phyloP scores from a whole-genome alignment of 495 filamentous ascomycete genomes.

The Aspergillus asperescens region DNA sequence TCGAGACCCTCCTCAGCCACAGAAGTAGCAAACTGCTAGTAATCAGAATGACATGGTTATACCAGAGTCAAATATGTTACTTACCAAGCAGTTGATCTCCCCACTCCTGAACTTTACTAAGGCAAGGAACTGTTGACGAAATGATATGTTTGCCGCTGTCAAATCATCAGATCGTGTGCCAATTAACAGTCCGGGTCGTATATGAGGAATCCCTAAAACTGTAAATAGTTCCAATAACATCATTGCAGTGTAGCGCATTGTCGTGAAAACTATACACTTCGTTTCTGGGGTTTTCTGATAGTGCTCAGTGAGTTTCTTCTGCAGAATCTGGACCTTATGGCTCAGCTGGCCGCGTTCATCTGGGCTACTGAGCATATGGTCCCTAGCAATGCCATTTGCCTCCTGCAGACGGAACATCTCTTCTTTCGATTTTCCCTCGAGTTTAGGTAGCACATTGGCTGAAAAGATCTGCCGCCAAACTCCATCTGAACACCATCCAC shows the following conservation, averaged over 20 bases:
- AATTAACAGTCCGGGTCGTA: constrained; percentile 64
- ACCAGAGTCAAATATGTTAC: not conserved
- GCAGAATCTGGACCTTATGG: constrained; percentile 63
- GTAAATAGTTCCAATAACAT: constrained; percentile 62
- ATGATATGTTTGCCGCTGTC: constrained; percentile 56
- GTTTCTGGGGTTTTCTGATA: constrained; percentile 52
- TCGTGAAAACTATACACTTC: constrained; percentile 86
- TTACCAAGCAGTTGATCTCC: constrained; percentile 72
- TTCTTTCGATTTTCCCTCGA: constrained; percentile 46
- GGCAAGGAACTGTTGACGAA: constrained; percentile 69
- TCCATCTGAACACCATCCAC: constrained; percentile 80
- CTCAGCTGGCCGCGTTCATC: constrained; percentile 49
- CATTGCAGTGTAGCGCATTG: constrained; percentile 70
- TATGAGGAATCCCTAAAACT: constrained; percentile 49
- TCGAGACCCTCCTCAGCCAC: constrained; percentile 95
- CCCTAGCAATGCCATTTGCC: constrained; percentile 43
- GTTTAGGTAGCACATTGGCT: constrained; percentile 57
- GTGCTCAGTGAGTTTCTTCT: constrained; percentile 49
- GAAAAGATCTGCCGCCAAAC: constrained; percentile 70
- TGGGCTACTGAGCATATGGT: constrained; percentile 45
- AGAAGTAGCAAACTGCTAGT: constrained; percentile 66
- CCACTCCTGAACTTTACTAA: constrained; percentile 74
- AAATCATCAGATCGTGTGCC: constrained; percentile 47
- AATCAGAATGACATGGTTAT: constrained; percentile 8
- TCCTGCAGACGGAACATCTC: constrained; percentile 38